Base-by-base conservation (phyloP, 345 rosid species). In the Populus tremula region DNA sequence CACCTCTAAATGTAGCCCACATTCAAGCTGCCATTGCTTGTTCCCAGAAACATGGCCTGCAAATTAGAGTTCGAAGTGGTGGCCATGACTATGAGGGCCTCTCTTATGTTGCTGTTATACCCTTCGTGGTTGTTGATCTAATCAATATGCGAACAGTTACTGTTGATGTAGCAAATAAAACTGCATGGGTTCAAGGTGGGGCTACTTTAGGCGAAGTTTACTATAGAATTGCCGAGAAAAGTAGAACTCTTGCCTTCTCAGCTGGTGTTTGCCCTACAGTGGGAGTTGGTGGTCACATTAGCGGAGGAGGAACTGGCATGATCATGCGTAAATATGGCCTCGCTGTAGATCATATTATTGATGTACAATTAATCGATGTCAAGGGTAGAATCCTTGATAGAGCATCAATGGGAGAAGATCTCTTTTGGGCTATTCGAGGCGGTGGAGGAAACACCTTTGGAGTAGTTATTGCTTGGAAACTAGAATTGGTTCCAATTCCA, bases 161-260 rank as follows among this genome's bases (percentile, higher is more conserved):
- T 1, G 63, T 82, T 21, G 80, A 82, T 25, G 25, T 69, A 16
- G 59, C 29, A 23, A 67, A 6, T 20, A 38, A 64, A 9, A 71
- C 79, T 10, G 82, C 85, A 5, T 76, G 82, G 82, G 82, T 78
- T 45, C 70, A 72, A 72, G n/a, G 75, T 9, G 85, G 82, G 39
- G 77, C 85, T 36, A 76, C 68, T 14, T 11, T 76, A 17, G 79
- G 79, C 13, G 72, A 76, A 38, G 35, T 76, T 25, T 76, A 76
- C 43, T 76, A 76, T 14, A 69, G 43, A 54, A 76, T 76, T 8
- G 68, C 67, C 12, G 41, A 76, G 59, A 76, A 69, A 27, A 76
- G 73, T 39, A 56, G 67, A 41, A 69, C 36, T 54, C 68, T 69
- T 8, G 82, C 71, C 45, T 71, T 82, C 45, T 77, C 85, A 1